Conservation (phyloP, 2,329 filamentous ascomycete genomes). For the Monosporascus sp. region DNA sequence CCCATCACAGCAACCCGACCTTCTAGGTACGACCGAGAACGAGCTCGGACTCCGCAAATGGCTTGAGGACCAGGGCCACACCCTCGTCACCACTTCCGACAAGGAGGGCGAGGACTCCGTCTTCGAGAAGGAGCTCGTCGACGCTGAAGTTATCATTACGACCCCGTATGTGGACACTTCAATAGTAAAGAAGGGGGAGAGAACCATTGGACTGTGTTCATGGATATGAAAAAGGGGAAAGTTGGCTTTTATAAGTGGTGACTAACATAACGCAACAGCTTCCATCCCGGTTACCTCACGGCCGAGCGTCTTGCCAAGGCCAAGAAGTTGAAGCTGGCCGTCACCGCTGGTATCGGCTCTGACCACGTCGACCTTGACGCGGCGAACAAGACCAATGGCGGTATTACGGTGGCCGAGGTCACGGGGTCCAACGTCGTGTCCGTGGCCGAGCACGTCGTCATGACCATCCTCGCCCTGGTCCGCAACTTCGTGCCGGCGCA, state of each 20-base stretch:
- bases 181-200: too few relatives aligned
- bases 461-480: conserved; percentile 94
- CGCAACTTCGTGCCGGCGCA: conserved; percentile 98
- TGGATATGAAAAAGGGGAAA: too few relatives aligned
- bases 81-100: conserved; percentile 92
- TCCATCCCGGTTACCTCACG: conserved; percentile 97
- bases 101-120: conserved; percentile 91
- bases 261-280: conserved; percentile 46
- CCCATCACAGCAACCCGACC: conserved; percentile 57
- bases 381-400: conserved; percentile 97
- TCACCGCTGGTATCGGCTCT: conserved; percentile 96
- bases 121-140: conserved; percentile 93
- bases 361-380: conserved; percentile 97
- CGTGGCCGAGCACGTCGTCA: conserved; percentile 97
- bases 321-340: conserved; percentile 96
- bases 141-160: conserved; percentile 98
- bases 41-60: conserved; percentile 96
- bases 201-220: too few relatives aligned
- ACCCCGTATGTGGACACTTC: conserved; percentile 63
- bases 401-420: conserved; percentile 94
- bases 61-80: conserved; percentile 96
- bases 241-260: too few relatives aligned
- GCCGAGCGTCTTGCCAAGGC: conserved; percentile 94
- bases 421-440: conserved; percentile 98
- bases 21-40: conserved; percentile 96